Conservation (phyloP, 768 basidiomycete genomes). For the Leccinum olivaceopallidum region DNA sequence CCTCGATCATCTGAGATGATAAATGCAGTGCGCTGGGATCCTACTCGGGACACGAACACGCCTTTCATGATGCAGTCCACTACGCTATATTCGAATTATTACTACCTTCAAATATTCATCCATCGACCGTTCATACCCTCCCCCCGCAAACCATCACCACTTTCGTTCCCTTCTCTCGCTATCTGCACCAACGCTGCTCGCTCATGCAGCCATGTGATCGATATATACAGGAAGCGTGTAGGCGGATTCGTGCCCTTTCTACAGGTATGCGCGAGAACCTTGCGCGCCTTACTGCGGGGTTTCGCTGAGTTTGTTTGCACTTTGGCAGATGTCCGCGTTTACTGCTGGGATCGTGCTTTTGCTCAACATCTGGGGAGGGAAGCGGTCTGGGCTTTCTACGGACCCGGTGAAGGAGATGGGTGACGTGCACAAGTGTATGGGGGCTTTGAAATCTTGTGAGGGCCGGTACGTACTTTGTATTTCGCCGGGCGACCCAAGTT, state of each 20-base stretch:
- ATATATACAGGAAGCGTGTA: slow-evolving; percentile 47
- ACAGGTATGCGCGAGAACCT: slow-evolving; percentile 25
- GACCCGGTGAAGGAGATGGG: slow-evolving; percentile 47
- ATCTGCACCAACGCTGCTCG: slow-evolving; percentile 87
- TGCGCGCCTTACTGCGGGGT: not conserved
- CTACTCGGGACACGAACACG: slow-evolving; percentile 36
- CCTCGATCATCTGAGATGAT: slow-evolving; percentile 8
- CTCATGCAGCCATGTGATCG: slow-evolving; percentile 70
- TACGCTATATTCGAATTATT: slow-evolving; percentile 51
- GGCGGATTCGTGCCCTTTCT: slow-evolving; percentile 27
- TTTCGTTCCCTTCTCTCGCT: slow-evolving; percentile 64
- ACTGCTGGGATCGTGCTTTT: slow-evolving; percentile 53
- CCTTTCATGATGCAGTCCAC: slow-evolving; percentile 52
- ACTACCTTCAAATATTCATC: slow-evolving; percentile 63
- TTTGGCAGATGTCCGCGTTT: slow-evolving; percentile 41
- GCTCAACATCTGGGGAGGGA: slow-evolving; percentile 56
- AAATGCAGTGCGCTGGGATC: slow-evolving; percentile 44
- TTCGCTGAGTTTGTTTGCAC: not conserved
- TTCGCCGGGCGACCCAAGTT: not conserved
- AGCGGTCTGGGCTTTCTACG: slow-evolving; percentile 39
- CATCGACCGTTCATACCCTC: slow-evolving; percentile 81
- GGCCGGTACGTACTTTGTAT: slow-evolving; percentile 29
- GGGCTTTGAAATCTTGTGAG: slow-evolving; percentile 39
- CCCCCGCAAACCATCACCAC: slow-evolving; percentile 47
- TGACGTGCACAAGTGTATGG: slow-evolving; percentile 54